A percentile compares a stretch with the other conserved stretches of the same genome.
Conservation (phyloP, 257 asterid species). For the Agastache rugosa region DNA sequence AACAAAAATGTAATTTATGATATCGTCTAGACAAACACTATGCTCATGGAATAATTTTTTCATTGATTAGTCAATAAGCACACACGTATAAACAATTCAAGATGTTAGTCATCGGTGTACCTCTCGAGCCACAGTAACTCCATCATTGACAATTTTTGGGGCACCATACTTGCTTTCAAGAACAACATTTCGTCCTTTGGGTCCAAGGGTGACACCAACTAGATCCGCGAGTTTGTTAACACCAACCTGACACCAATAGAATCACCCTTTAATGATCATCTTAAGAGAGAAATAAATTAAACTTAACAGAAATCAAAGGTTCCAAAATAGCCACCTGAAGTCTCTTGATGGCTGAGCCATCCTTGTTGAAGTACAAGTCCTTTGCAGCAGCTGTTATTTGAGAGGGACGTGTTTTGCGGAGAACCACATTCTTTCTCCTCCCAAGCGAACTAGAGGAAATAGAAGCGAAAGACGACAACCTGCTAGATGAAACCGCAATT, state of each 20-base stretch:
- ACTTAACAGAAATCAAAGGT: constrained; percentile 1
- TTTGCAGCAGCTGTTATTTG: constrained; percentile 79
- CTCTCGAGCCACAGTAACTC: constrained; percentile 96
- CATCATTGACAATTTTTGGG: constrained; percentile 96
- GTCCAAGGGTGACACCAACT: constrained; percentile 97
- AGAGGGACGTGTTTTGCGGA: constrained; percentile 51
- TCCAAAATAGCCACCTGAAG: constrained; percentile 59
- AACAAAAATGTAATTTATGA: not conserved
- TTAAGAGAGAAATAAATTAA: not conserved
- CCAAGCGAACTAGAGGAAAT: constrained; percentile 61
- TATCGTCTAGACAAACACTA: not conserved
- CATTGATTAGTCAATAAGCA: not conserved
- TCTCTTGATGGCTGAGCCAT: constrained; percentile 92
- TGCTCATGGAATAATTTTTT: not conserved
- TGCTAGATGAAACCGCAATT: constrained; percentile 56
- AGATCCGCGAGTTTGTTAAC: constrained; percentile 94
- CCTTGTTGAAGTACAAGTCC: constrained; percentile 91
- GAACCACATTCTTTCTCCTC: constrained; percentile 55
- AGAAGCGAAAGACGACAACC: constrained; percentile 70
- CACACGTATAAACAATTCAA: not conserved
- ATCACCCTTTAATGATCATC: constrained; percentile 8
- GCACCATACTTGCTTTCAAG: constrained; percentile 98
- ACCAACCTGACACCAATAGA: constrained; percentile 61
- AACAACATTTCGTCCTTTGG: constrained; percentile 96
- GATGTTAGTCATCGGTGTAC: constrained; percentile 38